Percentiles rank a stretch among this genome's conserved stretches.
Conservation (phyloP, 202 grass and related monocot species). For the Hordeum pubiflorum region DNA sequence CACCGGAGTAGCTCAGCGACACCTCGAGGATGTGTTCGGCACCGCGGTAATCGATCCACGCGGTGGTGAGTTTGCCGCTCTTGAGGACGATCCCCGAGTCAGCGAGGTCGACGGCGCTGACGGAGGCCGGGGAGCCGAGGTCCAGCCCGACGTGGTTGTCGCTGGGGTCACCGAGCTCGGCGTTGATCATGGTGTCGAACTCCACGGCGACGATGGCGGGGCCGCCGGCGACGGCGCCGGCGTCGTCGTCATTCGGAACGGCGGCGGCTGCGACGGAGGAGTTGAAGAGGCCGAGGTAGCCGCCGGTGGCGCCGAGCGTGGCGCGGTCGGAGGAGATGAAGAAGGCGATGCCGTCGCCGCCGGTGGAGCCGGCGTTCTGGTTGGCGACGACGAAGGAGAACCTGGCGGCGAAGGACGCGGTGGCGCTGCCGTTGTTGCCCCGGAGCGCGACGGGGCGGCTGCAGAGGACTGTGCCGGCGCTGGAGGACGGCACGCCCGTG, state of each 20-base stretch:
- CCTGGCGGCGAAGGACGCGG: constrained; percentile 56
- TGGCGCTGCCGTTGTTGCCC: not conserved
- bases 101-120: constrained; percentile 37
- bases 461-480: constrained; percentile 67
- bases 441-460: constrained; percentile 52
- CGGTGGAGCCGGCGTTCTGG: constrained; percentile 40
- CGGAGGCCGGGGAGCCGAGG: constrained; percentile 40
- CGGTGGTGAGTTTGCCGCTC: constrained; percentile 60
- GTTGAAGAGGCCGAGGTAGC: constrained; percentile 81
- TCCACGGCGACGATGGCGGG: constrained; percentile 53
- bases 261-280: not conserved
- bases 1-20: constrained; percentile 32
- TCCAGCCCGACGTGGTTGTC: constrained; percentile 82
- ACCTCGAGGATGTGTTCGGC: constrained; percentile 38
- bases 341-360: constrained; percentile 82
- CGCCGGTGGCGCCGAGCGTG: constrained; percentile 58
- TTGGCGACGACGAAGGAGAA: constrained; percentile 72
- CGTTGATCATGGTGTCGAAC: constrained; percentile 63
- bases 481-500: constrained; percentile 66
- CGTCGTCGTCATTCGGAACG: not conserved
- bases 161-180: constrained; percentile 48
- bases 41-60: constrained; percentile 68
- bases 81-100: constrained; percentile 40
- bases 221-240: not conserved
- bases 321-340: constrained; percentile 56